These are phyloP conservation scores for Senna siamea DNA, from an alignment of 306 rosid species.

Conservation along the genomic window DNA sequence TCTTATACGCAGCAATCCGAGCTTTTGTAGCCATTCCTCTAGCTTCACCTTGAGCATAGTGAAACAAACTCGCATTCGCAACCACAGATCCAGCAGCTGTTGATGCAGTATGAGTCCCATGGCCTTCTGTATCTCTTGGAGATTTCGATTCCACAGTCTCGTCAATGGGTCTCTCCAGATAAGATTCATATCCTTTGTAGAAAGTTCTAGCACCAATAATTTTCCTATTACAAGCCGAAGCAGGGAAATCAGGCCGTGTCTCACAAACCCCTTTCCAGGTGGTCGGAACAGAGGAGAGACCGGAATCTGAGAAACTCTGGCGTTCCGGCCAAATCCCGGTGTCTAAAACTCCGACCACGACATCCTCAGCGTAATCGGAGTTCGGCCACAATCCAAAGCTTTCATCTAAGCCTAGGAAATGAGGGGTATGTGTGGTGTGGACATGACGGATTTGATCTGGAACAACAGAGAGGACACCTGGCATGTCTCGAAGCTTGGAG, in stretches of 20 bases:
- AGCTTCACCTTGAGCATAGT: constrained; percentile 74
- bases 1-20: constrained; percentile 81
- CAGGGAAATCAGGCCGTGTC: constrained; percentile 46
- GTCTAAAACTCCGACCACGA: constrained; percentile 72
- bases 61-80: constrained; percentile 63
- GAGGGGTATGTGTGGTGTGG: constrained; percentile 79
- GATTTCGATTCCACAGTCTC: constrained; percentile 61
- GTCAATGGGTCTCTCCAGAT: constrained; percentile 51
- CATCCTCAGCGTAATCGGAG: constrained; percentile 64
- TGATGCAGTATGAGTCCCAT: constrained; percentile 83
- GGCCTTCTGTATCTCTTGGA: constrained; percentile 79
- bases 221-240: constrained; percentile 65
- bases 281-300: constrained; percentile 49
- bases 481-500: constrained; percentile 42
- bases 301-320: constrained; percentile 57
- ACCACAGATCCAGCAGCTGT: constrained; percentile 75
- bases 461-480: constrained; percentile 55
- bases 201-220: constrained; percentile 74
- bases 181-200: constrained; percentile 63
- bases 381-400: constrained; percentile 64
- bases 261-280: constrained; percentile 74
- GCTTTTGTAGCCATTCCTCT: constrained; percentile 90
- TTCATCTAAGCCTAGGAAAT: constrained; percentile 68
- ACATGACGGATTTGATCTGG: constrained; percentile 73
- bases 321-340: constrained; percentile 92